phyloP scores from a whole-genome alignment of 2,329 filamentous ascomycete species.

The Meredithiella fracta region DNA sequence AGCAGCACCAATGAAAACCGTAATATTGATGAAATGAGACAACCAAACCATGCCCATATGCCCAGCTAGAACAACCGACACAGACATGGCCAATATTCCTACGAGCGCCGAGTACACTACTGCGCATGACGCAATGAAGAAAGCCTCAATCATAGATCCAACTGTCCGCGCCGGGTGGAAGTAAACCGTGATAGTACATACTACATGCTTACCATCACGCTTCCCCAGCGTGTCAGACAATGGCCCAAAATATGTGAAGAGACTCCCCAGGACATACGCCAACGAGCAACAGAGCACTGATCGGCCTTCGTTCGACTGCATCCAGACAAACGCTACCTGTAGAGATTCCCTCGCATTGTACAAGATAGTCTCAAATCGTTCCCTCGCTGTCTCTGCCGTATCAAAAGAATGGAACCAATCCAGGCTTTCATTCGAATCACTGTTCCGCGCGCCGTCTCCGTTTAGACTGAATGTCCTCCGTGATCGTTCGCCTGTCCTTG shows the following conservation, averaged over 20 bases:
- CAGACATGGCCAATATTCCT: conserved; percentile 73
- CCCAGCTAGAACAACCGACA: conserved; percentile 61
- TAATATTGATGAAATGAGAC: conserved; percentile 62
- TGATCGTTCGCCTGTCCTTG: conserved; percentile 69
- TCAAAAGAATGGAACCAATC: conserved; percentile 22
- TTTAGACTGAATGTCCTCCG: conserved; percentile 62
- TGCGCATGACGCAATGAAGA: conserved; percentile 58
- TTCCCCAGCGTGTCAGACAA: conserved; percentile 60
- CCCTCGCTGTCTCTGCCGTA: conserved; percentile 22
- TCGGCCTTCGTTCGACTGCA: conserved; percentile 55
- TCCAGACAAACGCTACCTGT: conserved; percentile 38
- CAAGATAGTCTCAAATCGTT: conserved; percentile 21
- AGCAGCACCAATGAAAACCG: conserved; percentile 72
- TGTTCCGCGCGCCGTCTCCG: conserved; percentile 19
- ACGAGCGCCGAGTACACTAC: conserved; percentile 56
- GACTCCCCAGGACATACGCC: conserved; percentile 71
- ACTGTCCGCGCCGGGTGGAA: conserved; percentile 78
- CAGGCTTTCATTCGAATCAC: conserved; percentile 19
- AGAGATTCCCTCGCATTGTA: conserved; percentile 25
- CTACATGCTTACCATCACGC: conserved; percentile 84
- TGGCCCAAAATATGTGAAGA: conserved; percentile 66
- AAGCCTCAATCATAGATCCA: conserved; percentile 80
- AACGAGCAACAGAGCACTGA: conserved; percentile 81
- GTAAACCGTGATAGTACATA: conserved; percentile 85
- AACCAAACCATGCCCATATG: conserved; percentile 48